Evolutionary conservation across 2,329 filamentous ascomycete genomes (phyloP).

Genomic region (Aspergillus bombycis): DNA sequence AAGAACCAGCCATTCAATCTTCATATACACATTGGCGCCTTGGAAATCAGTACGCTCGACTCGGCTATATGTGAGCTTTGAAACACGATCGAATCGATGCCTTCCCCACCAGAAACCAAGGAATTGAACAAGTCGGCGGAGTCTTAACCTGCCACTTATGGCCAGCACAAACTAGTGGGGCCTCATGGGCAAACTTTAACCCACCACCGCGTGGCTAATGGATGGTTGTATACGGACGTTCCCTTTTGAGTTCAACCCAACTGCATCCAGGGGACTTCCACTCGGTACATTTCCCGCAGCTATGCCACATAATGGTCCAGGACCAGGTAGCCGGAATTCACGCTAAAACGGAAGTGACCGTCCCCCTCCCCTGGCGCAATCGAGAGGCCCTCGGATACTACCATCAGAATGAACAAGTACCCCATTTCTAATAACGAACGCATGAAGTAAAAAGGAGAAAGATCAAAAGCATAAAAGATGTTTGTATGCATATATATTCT

Average conservation of each 20-base stretch:
- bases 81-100: neutral
- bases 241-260: neutral
- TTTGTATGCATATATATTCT: neutral
- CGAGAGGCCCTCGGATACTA: neutral
- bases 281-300: neutral
- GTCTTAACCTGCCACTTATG: conserved; percentile 7
- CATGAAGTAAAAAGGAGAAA: neutral
- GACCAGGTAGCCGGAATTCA: neutral
- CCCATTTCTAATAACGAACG: neutral
- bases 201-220: neutral
- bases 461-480: neutral
- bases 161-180: conserved; percentile 12
- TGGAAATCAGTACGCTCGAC: neutral
- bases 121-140: conserved; percentile 4
- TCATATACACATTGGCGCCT: neutral
- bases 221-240: neutral
- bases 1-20: neutral
- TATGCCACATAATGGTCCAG: neutral
- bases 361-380: neutral
- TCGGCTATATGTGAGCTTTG: neutral
- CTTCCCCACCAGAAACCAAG: conserved; percentile 13
- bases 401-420: neutral
- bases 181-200: conserved; percentile 1
- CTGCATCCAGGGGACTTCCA: neutral
- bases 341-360: neutral